Evolutionary conservation across 2,329 filamentous ascomycete genomes (phyloP), one percentile per base, ranked within the genome.

Genomic region (Parastagonospora nodorum): DNA sequence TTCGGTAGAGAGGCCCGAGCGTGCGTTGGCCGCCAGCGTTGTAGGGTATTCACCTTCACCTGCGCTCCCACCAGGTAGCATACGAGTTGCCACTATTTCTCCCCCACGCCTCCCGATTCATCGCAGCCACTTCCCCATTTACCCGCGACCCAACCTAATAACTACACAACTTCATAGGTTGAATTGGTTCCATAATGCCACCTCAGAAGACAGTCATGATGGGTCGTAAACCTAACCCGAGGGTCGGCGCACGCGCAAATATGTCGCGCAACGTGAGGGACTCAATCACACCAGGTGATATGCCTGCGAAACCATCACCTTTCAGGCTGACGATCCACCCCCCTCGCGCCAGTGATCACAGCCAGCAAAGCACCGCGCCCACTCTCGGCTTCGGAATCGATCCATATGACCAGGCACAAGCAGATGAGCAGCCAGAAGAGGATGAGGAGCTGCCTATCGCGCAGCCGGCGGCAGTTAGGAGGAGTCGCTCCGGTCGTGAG

Each of bases 401-500:
- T 9, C 28, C 36, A 4, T 12, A 12, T 24, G 4, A 2, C n/a
- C 12, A 9, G n/a, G 15, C 15, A 8, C 14, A 40, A 11, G 2
- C 29, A 4, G 36, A 14, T 14, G 19, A 5, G 19, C 12, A 37
- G 12, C 8, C 12, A 5, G 19, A 32, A 16, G 24, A 45, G 12
- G 27, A 24, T 1, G n/a, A 33, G 28, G 29, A 43, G 6, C n/a
- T 31, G 8, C 12, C 27, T 11, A 19, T 29, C 4, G 28, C 10
- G 9, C 14, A 16, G 14, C 27, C 32, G 11, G 12, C 37, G 16
- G 36, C 19, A 24, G 5, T 38, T 7, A 10, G 31, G 2, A 49
- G 27, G 11, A 47, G 49, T 9, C 53, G 53, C 8, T 41, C 36
- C n/a, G 50, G 53, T 28, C 30, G 55, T n/a, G 31, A 32, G 0